phyloP scores from a whole-genome alignment of 371 early-diverging fungal genomes.

The Nematocida sp. region DNA sequence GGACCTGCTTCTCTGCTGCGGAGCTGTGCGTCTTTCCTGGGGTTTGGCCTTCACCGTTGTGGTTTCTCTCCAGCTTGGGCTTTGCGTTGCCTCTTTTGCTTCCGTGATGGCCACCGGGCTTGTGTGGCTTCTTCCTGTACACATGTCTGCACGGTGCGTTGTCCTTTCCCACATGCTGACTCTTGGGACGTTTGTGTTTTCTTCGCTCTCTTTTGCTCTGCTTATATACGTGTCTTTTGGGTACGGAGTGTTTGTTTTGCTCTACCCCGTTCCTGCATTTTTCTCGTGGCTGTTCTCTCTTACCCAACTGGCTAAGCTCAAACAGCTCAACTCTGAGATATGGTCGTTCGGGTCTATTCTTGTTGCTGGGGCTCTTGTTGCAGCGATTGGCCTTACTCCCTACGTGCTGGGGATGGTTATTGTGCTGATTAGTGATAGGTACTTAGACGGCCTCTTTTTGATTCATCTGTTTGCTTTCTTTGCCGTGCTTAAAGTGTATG shows the following conservation, averaged over 20 bases:
- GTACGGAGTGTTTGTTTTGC: conserved; percentile 23
- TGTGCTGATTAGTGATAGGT: conserved; percentile 43
- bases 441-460: conserved; percentile 46
- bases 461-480: conserved; percentile 42
- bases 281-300: conserved; percentile 9
- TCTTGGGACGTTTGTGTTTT: neutral
- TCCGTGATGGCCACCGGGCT: conserved; percentile 38
- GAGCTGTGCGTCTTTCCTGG: conserved; percentile 7
- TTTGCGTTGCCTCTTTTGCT: conserved; percentile 5
- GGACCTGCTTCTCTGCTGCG: conserved; percentile 11
- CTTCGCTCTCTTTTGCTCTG: neutral
- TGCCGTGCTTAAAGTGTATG: conserved; percentile 29
- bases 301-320: conserved; percentile 48
- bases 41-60: neutral
- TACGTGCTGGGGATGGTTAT: conserved; percentile 29
- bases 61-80: conserved; percentile 28
- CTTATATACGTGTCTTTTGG: conserved; percentile 9
- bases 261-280: conserved; percentile 19
- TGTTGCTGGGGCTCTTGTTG: neutral
- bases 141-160: conserved; percentile 11
- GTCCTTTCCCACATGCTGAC: neutral
- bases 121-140: conserved; percentile 42
- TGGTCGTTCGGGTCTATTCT: conserved; percentile 44
- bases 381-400: conserved; percentile 19
- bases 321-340: conserved; percentile 22